Conservation (phyloP, 805 yeast species). For the Ogataea siamensis region DNA sequence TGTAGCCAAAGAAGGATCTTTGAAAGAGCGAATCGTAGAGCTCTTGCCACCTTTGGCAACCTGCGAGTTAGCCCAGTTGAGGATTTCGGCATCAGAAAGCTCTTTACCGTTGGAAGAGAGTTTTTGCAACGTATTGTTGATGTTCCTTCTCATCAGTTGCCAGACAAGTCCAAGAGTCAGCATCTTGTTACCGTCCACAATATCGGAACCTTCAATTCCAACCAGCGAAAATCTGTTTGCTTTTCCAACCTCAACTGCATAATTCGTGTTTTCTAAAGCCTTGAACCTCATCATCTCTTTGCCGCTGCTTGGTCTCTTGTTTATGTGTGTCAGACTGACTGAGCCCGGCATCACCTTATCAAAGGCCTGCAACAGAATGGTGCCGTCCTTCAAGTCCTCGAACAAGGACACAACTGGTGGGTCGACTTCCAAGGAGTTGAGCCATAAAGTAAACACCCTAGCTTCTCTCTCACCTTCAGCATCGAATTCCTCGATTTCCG, state of each 20-base stretch:
- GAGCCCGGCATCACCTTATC: conserved; percentile 95
- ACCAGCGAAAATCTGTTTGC: conserved; percentile 89
- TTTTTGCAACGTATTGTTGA: conserved; percentile 74
- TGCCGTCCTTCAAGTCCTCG: conserved; percentile 94
- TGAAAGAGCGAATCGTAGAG: conserved; percentile 74
- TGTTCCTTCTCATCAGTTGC: conserved; percentile 98
- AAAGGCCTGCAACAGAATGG: conserved; percentile 83
- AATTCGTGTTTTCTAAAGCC: conserved; percentile 96
- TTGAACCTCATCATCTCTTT: conserved; percentile 83
- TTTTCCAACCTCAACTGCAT: conserved; percentile 96
- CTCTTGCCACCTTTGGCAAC: conserved; percentile 82
- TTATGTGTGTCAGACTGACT: conserved; percentile 74
- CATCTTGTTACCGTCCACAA: conserved; percentile 87
- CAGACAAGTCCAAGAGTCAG: conserved; percentile 91
- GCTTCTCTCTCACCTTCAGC: conserved; percentile 99
- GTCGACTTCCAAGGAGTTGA: conserved; percentile 92
- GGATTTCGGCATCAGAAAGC: conserved; percentile 78
- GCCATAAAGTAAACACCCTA: conserved; percentile 95
- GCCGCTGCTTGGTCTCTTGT: conserved; percentile 77
- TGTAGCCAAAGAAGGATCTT: conserved; percentile 70
- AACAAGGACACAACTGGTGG: conserved; percentile 90
- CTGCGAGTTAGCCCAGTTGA: conserved; percentile 90
- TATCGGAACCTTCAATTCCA: conserved; percentile 97
- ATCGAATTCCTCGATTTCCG: conserved; percentile 96
- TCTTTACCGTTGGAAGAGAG: conserved; percentile 73